Base-by-base conservation (phyloP, 2,329 filamentous ascomycete genomes). In the Aspergillus tubingensis region DNA sequence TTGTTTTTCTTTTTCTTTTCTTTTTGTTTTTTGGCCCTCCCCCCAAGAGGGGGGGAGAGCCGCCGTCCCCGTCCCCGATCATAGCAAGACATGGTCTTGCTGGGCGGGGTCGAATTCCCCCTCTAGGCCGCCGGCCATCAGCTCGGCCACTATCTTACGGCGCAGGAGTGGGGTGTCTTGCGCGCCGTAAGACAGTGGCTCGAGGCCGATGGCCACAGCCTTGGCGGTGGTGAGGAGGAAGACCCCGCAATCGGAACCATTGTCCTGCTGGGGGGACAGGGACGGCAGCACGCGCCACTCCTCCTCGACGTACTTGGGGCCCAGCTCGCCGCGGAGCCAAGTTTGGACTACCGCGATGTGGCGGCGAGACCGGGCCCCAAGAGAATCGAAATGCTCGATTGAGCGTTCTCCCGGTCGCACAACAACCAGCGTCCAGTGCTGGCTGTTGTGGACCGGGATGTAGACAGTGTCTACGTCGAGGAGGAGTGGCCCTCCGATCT, bases 171-270 rank as follows among this genome's bases (percentile, higher is more conserved):
- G 65, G 39, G 80, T 81, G 58, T 81, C 74, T 5, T 56, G 58
- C 5, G 79, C 71, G 11, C 73, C 71, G 62, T 80, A 81, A 2
- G 72, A 73, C 56, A 76, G 73, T 3, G 78, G 78, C 53, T 80
- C 78, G 27, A 81, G 67, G 15, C 76, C 76, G 27, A 81, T 66
- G 54, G 78, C 75, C 54, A 82, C 73, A 58, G 80, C 76, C 63
- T 82, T 81, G 52, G 81, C 81, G 4, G 77, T 81, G 8, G 80
- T 80, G 19, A 81, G 70, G 19, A 80, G 72, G 62, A 82, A 83
- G 2, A 82, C 80, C n/a, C 81, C 81, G 59, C 81, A 83, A 60
- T 83, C 81, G 56, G 75, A 77, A 27, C 75, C 75, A 61, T 83
- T 83, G 59, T 77, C 66, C 62, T 83, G 81, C 59, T 74, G 73